phyloP scores from a whole-genome alignment of 495 filamentous ascomycete species.

The Hypoxylon fuscum region DNA sequence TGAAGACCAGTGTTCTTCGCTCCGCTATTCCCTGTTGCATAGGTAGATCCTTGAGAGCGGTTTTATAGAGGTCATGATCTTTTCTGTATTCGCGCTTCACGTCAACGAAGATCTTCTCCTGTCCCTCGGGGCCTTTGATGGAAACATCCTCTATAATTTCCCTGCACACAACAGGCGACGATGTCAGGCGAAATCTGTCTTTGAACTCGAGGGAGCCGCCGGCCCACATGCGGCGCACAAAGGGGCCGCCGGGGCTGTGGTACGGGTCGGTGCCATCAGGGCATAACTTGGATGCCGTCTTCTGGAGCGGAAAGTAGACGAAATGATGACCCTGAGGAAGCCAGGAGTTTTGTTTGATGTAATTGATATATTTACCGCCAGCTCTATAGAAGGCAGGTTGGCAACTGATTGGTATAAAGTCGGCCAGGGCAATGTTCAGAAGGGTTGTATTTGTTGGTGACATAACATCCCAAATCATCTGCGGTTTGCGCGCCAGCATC shows the following conservation, averaged over 20 bases:
- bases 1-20: slow-evolving; percentile 51
- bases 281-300: slow-evolving; percentile 62
- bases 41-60: not conserved
- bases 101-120: slow-evolving; percentile 56
- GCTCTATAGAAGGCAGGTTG: slow-evolving; percentile 6
- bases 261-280: slow-evolving; percentile 76
- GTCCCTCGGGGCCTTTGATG: slow-evolving; percentile 28
- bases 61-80: not conserved
- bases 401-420: slow-evolving; percentile 59
- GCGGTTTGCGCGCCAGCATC: slow-evolving; percentile 58
- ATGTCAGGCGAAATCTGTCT: slow-evolving; percentile 56
- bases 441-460: slow-evolving; percentile 70
- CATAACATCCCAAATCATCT: slow-evolving; percentile 70
- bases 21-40: slow-evolving; percentile 40
- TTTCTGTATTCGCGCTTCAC: slow-evolving; percentile 47
- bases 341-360: not conserved
- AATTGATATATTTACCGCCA: not conserved
- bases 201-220: slow-evolving; percentile 65
- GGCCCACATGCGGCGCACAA: slow-evolving; percentile 80
- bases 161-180: slow-evolving; percentile 62
- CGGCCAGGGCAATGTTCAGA: slow-evolving; percentile 67
- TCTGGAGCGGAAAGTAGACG: slow-evolving; percentile 73
- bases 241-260: slow-evolving; percentile 72
- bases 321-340: slow-evolving; percentile 76
- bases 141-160: slow-evolving; percentile 71